A percentile compares a stretch with the other conserved stretches of the same genome.
phyloP scores from a whole-genome alignment of 345 rosid genomes.

The Cochlearia excelsa region DNA sequence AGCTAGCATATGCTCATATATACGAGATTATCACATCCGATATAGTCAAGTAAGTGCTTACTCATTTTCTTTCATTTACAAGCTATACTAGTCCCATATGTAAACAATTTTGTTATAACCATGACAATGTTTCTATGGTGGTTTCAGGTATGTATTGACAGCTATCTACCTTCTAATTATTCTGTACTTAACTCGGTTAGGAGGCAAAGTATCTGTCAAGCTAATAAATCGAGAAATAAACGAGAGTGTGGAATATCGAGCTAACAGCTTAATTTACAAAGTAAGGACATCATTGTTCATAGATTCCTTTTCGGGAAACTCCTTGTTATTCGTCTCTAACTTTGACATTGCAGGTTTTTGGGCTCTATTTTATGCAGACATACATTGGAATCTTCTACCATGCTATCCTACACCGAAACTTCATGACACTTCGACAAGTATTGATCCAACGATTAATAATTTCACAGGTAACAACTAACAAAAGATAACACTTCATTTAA shows the following conservation, averaged over 20 bases:
- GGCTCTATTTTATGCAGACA: slow-evolving; percentile 94
- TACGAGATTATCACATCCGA: slow-evolving; percentile 63
- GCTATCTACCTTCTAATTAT: slow-evolving; percentile 78
- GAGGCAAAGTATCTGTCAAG: slow-evolving; percentile 79
- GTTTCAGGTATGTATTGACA: slow-evolving; percentile 77
- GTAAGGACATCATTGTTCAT: slow-evolving; percentile 38
- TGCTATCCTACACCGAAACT: slow-evolving; percentile 80
- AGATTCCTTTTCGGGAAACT: background rate
- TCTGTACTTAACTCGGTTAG: slow-evolving; percentile 69
- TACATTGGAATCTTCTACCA: slow-evolving; percentile 95
- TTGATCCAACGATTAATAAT: slow-evolving; percentile 76
- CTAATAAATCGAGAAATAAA: slow-evolving; percentile 73
- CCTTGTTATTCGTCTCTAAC: slow-evolving; percentile 9
- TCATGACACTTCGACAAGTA: slow-evolving; percentile 76
- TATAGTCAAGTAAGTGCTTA: slow-evolving; percentile 54
- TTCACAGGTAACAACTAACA: slow-evolving; percentile 42
- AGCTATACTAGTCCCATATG: slow-evolving; percentile 8
- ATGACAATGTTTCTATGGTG: slow-evolving; percentile 29
- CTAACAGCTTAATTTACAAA: slow-evolving; percentile 91
- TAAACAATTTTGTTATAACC: slow-evolving; percentile 1
- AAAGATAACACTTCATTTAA: background rate
- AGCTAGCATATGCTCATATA: slow-evolving; percentile 91
- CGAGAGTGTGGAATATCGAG: slow-evolving; percentile 64
- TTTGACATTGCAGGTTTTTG: slow-evolving; percentile 70
- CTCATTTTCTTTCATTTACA: background rate